Evolutionary conservation across 495 filamentous ascomycete genomes (phyloP).

Genomic region (Penicillium cataractarum): DNA sequence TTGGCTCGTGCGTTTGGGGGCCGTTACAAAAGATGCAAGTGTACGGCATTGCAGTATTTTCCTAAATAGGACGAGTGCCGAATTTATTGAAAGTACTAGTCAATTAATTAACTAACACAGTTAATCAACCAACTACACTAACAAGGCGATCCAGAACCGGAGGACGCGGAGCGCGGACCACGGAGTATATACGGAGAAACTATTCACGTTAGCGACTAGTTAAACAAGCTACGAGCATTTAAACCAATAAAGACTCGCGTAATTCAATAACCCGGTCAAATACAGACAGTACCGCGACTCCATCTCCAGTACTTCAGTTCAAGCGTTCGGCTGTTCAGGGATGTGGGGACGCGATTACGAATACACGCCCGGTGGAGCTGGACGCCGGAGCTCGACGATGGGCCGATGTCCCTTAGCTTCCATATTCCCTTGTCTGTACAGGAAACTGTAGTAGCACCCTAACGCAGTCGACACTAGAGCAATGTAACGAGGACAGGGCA

Average conservation of each 20-base stretch:
- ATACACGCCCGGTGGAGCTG: conserved; percentile 4
- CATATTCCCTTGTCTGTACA: too few species aligned
- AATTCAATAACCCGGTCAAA: not conserved
- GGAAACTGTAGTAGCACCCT: too few species aligned
- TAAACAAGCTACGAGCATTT: not conserved
- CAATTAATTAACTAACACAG: not conserved
- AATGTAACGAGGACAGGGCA: conserved; percentile 1
- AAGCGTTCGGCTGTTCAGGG: not conserved
- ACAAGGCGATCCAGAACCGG: too few species aligned
- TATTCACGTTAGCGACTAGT: not conserved
- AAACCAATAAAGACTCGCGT: not conserved
- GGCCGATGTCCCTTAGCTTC: not conserved
- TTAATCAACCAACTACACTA: too few species aligned
- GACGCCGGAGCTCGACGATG: too few species aligned
- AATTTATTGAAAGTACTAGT: not conserved
- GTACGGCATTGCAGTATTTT: not conserved
- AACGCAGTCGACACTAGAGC: not conserved
- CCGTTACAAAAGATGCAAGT: not conserved
- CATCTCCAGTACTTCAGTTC: not conserved
- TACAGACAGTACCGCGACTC: not conserved
- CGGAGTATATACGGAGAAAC: not conserved
- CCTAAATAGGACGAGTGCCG: not conserved
- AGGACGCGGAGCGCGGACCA: not conserved
- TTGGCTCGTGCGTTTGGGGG: conserved; percentile 3
- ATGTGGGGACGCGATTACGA: conserved; percentile 4